Base-by-base conservation (phyloP, 2,329 filamentous ascomycete genomes). In the Parascedosporium putredinis region DNA sequence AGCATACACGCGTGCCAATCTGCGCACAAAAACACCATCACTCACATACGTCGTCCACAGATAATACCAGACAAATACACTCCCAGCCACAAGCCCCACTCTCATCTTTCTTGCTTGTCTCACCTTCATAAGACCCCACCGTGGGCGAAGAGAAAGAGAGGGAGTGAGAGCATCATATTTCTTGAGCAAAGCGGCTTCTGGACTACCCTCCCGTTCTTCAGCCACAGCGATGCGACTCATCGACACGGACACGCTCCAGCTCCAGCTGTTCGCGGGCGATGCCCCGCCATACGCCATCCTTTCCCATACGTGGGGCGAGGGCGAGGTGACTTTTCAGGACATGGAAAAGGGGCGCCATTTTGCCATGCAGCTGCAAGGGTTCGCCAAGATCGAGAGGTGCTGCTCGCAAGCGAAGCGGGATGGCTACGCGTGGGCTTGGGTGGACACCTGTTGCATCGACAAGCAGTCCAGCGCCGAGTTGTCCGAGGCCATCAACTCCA, bases 231-330 rank as follows among this genome's bases (percentile, higher is more conserved):
- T 64, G 61, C 55, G 62, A 7, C 56, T 64, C 12, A 55, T 64
- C 12, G 60, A 64, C 48, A 53, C 52, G 1, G 16, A 47, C 9
- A 59, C 53, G 4, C 47, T 53, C 9, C 40, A 50, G 1, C 51
- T 64, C 7, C 52, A 58, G 33, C 53, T 52, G 16, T 62, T 62
- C 38, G 50, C 55, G 4, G 54, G 55, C 25, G 49, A 56, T 3
- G 51, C 53, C 5, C 59, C 59, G 6, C 49, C 47, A 0, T 68
- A 66, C 47, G 62, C 59, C 9, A 67, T 67, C 22, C 56, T 68
- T 1, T 67, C 64, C 2, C 65, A 67, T 43, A 65, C 61, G 0
- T 67, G 65, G 63, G 58, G 55, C 7, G 50, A 55, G 1, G 58
- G 60, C 1, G 63, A 67, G 45, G 55, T 64, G 1, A 53, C 53